Conservation (phyloP, 805 yeast genomes). For the Cyberlindnera xishuangbannaensis region DNA sequence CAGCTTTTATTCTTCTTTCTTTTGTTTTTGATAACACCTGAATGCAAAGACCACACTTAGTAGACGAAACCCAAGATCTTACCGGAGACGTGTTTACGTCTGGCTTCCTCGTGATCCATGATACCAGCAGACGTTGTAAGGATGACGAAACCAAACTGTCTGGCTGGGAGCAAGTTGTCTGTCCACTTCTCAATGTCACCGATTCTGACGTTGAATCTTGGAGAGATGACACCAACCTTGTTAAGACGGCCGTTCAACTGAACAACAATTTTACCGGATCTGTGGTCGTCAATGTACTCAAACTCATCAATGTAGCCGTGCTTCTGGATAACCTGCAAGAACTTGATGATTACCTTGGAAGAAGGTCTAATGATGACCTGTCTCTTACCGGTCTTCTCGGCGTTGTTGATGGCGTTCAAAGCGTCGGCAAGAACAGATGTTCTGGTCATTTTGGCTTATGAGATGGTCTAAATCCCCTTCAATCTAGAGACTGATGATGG, state of each 20-base stretch:
- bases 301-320: constrained; percentile 99
- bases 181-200: constrained; percentile 98
- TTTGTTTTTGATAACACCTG: constrained; percentile 7
- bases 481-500: too few species aligned
- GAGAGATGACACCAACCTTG: constrained; percentile 98
- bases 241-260: constrained; percentile 97
- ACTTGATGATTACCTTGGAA: constrained; percentile 96
- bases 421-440: constrained; percentile 98
- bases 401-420: constrained; percentile 96
- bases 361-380: constrained; percentile 98
- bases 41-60: constrained; percentile 44
- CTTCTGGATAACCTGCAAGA: constrained; percentile 94
- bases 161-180: constrained; percentile 95
- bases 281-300: constrained; percentile 98
- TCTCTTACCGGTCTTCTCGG: constrained; percentile 99
- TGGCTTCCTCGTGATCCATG: constrained; percentile 99
- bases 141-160: constrained; percentile 98
- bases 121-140: constrained; percentile 99
- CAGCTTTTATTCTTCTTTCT: constrained; percentile 4
- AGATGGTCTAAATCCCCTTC: neutral
- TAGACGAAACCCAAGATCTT: constrained; percentile 97
- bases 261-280: constrained; percentile 95
- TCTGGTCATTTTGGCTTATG: constrained; percentile 72
- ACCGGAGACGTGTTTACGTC: constrained; percentile 99
- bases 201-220: constrained; percentile 96